Conservation (phyloP, 345 rosid species). For the Hibiscus syriacus region DNA sequence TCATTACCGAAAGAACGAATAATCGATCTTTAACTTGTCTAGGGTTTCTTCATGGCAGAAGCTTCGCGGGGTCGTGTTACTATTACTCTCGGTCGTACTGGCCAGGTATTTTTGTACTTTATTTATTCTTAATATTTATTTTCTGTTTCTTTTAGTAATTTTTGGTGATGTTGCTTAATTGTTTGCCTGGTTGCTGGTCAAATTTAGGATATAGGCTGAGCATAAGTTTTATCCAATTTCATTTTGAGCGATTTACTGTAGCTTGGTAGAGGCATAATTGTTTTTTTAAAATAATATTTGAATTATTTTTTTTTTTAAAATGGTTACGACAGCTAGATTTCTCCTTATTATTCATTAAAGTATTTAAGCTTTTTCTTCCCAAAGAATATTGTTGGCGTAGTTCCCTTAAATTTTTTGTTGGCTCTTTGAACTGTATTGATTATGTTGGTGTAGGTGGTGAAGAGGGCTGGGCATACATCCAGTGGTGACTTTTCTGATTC, state of each 20-base stretch:
- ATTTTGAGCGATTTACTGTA: background rate
- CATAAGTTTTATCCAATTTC: background rate
- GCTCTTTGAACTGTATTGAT: background rate
- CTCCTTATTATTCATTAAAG: background rate
- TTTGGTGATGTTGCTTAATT: background rate
- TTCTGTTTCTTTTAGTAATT: background rate
- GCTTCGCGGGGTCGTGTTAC: constrained; percentile 63
- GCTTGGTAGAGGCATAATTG: no score
- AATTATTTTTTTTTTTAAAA: no score
- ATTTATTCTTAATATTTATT: background rate
- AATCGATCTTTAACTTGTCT: constrained; percentile 12
- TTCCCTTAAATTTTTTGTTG: background rate
- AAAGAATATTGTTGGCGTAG: background rate
- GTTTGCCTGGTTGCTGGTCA: constrained; percentile 11
- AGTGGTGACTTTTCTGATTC: constrained; percentile 28
- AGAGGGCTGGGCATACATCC: constrained; percentile 43
- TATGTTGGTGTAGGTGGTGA: constrained; percentile 55
- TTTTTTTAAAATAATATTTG: no score
- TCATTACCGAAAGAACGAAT: background rate
- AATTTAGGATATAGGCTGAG: background rate
- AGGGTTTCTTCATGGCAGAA: constrained; percentile 66
- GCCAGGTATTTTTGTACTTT: constrained; percentile 48
- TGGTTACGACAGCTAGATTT: no score
- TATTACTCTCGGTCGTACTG: constrained; percentile 74
- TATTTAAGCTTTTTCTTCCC: background rate